phyloP scores from a whole-genome alignment of 306 rosid genomes.

The Cucurbita pepo region DNA sequence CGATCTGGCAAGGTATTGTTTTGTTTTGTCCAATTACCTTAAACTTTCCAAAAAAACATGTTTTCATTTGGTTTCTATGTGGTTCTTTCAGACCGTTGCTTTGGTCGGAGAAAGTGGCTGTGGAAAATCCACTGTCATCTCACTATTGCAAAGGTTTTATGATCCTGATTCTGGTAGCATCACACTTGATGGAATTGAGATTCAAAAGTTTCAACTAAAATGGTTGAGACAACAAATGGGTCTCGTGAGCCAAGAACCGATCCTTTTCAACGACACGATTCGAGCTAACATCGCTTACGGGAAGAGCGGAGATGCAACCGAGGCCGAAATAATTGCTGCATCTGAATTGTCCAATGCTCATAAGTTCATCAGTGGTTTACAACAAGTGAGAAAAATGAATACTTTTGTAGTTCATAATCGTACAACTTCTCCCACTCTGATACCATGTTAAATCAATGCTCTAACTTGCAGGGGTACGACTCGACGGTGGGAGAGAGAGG shows the following conservation, averaged over 20 bases:
- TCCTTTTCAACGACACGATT: constrained; percentile 61
- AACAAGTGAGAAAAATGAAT: constrained; percentile 22
- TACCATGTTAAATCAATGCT: no score
- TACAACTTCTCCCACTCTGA: no score
- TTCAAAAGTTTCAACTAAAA: constrained; percentile 39
- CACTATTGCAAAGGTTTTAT: constrained; percentile 57
- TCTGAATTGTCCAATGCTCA: constrained; percentile 63
- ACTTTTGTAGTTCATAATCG: background rate
- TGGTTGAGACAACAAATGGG: constrained; percentile 80
- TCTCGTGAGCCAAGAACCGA: constrained; percentile 67
- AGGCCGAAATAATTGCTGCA: constrained; percentile 51
- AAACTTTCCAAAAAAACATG: background rate
- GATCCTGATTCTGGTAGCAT: constrained; percentile 54
- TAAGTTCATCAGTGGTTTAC: constrained; percentile 51
- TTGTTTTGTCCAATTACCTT: background rate
- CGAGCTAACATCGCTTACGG: constrained; percentile 59
- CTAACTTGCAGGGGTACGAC: constrained; percentile 35
- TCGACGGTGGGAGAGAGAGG: constrained; percentile 61
- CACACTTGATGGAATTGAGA: constrained; percentile 43
- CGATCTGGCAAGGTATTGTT: constrained; percentile 43
- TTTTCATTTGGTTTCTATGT: background rate
- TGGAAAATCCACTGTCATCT: constrained; percentile 70
- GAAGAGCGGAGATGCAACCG: constrained; percentile 39
- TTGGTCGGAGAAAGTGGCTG: constrained; percentile 82
- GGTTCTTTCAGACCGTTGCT: constrained; percentile 49